A percentile compares a stretch with the other conserved stretches of the same genome.
Conservation (phyloP, 2,329 filamentous ascomycete species). For the Hypoxylon sp. region DNA sequence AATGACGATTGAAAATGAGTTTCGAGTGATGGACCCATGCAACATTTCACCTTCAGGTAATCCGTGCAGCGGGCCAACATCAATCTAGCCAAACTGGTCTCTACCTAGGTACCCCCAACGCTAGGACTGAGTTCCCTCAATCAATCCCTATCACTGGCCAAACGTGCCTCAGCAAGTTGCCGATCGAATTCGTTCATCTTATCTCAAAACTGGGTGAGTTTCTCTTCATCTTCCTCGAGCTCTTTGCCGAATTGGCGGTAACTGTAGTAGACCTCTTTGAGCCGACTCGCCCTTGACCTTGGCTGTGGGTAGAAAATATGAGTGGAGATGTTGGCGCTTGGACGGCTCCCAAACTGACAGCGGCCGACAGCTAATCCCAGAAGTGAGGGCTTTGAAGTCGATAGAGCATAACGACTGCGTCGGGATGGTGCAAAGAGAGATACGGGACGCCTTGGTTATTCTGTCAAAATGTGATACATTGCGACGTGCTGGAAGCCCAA, state of each 20-base stretch:
- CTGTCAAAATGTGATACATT: not conserved
- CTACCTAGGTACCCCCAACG: not conserved
- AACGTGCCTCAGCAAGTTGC: slow-evolving; percentile 30
- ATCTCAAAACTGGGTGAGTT: not conserved
- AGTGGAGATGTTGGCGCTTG: slow-evolving; percentile 18
- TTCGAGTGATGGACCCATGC: slow-evolving; percentile 37
- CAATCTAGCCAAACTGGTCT: not conserved
- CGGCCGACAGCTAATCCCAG: not conserved
- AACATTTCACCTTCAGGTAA: slow-evolving; percentile 29
- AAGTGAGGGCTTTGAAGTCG: slow-evolving; percentile 9
- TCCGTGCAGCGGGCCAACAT: slow-evolving; percentile 37
- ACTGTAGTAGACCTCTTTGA: slow-evolving; percentile 23
- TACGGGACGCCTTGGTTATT: not conserved
- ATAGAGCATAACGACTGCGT: slow-evolving; percentile 10
- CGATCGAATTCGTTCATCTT: slow-evolving; percentile 6
- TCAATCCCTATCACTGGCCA: slow-evolving; percentile 26
- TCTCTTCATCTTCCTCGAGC: slow-evolving; percentile 11
- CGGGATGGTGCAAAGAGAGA: not conserved
- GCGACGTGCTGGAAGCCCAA: not conserved
- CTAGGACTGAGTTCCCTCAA: slow-evolving; percentile 33
- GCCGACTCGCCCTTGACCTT: slow-evolving; percentile 20
- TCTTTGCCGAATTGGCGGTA: slow-evolving; percentile 11
- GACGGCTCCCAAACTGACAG: slow-evolving; percentile 13
- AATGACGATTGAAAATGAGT: slow-evolving; percentile 18
- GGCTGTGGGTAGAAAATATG: slow-evolving; percentile 21